Base-by-base conservation (phyloP, 2,329 filamentous ascomycete species). In the Sporothrix pseudoabietina region DNA sequence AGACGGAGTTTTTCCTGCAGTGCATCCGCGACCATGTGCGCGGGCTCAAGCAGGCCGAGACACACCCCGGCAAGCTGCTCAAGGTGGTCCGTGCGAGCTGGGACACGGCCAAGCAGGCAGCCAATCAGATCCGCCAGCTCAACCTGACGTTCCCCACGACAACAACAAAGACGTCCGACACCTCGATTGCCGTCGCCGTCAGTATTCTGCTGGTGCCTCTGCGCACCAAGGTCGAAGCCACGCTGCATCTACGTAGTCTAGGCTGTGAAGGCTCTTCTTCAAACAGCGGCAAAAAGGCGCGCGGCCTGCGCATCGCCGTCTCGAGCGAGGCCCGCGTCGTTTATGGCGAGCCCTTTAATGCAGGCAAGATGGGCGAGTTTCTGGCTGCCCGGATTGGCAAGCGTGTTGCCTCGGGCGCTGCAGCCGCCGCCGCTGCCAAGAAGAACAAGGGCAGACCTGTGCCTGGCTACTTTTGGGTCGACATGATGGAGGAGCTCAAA, bases 281-380 rank as follows among this genome's bases (percentile, higher is more conserved):
- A 81, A 81, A 0, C 6, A 49, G 14, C 10, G 41, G 10, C 81
- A 82, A 68, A 82, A 81, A 0, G 81, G 82, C 0, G 83, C 71
- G 71, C 10, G 71, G 71, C 3, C 39, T 74, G 30, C 71, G 65
- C 39, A 82, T 91, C 12, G 85, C 87, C 0, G 84, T 93, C 49
- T 80, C 81, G 16, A 82, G 92, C 32, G 82, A 82, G 6, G 91
- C 89, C 0, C 85, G 84, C 71, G 88, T 94, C 0, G 84, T 94
- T 1, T 96, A 96, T 79, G 93, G 93, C 0, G 92, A 95, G 81
- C 86, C 87, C 74, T 94, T 94, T 80, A 92, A 93, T 76, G 88
- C 90, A 76, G 87, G 85, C 69, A 94, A 93, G 81, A 90, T 96
- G 84, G 84, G 83, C n/a, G 91, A 93, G 72, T 94, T 92, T 76